phyloP scores from a whole-genome alignment of 1,139 yeast species.

The Pichia sp. region DNA sequence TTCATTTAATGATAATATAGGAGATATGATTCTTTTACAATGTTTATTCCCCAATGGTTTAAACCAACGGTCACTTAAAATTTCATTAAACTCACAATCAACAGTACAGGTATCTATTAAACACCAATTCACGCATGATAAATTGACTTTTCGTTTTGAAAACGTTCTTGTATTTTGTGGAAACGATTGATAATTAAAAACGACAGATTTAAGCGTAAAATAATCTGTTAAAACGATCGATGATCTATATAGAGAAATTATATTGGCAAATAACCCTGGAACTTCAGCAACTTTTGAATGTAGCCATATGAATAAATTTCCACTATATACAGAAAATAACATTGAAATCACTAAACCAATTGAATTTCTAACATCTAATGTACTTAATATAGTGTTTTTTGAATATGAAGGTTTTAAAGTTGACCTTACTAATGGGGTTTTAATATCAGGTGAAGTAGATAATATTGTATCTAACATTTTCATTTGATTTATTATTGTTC shows the following conservation, averaged over 20 bases:
- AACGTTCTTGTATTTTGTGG: constrained; percentile 81
- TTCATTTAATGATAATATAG: constrained; percentile 82
- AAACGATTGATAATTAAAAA: constrained; percentile 85
- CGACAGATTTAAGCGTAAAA: constrained; percentile 85
- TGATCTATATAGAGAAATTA: constrained; percentile 65
- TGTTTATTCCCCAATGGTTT: constrained; percentile 82
- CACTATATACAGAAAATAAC: constrained; percentile 75
- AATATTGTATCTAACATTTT: constrained; percentile 63
- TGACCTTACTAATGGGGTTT: constrained; percentile 31
- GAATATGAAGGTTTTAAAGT: constrained; percentile 31
- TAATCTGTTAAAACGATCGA: constrained; percentile 79
- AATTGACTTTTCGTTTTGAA: constrained; percentile 73
- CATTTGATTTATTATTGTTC: constrained; percentile 87
- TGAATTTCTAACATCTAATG: constrained; percentile 80
- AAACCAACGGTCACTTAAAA: constrained; percentile 86
- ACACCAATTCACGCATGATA: constrained; percentile 82
- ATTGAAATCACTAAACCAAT: constrained; percentile 83
- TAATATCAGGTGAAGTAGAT: constrained; percentile 49
- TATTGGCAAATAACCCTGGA: constrained; percentile 84
- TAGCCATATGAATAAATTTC: constrained; percentile 76
- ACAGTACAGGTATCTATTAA: constrained; percentile 85
- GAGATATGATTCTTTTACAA: constrained; percentile 77
- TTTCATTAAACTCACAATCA: constrained; percentile 89
- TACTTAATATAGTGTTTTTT: constrained; percentile 48
- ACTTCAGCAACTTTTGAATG: constrained; percentile 69